Evolutionary conservation across 2,329 filamentous ascomycete genomes (phyloP).

Genomic region (Epichloe sibirici): DNA sequence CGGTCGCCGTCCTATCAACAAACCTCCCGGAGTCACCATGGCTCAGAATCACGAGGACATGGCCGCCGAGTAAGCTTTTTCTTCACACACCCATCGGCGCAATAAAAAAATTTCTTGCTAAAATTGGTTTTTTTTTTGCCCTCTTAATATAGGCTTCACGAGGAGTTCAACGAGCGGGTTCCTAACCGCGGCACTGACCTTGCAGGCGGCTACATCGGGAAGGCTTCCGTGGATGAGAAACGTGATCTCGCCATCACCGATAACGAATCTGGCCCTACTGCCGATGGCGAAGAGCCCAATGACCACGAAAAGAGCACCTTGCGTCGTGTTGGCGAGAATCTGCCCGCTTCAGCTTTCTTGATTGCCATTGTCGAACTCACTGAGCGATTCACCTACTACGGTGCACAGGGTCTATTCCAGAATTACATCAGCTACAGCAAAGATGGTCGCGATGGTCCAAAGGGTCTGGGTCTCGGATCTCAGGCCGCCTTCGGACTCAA

Average conservation of each 20-base stretch:
- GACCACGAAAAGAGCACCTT: slow-evolving; percentile 36
- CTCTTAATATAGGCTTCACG: slow-evolving; percentile 15
- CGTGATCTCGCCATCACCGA: slow-evolving; percentile 11
- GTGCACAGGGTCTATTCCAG: slow-evolving; percentile 40
- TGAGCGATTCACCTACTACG: slow-evolving; percentile 48
- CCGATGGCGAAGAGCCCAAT: slow-evolving; percentile 40
- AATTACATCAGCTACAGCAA: slow-evolving; percentile 35
- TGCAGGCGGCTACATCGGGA: slow-evolving; percentile 12
- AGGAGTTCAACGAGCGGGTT: slow-evolving; percentile 15
- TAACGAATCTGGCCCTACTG: slow-evolving; percentile 18
- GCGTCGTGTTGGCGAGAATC: slow-evolving; percentile 40
- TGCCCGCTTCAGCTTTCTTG: slow-evolving; percentile 42
- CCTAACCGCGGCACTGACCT: slow-evolving; percentile 14
- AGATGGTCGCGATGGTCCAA: slow-evolving; percentile 26
- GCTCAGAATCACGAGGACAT: slow-evolving; percentile 22
- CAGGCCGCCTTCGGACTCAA: slow-evolving; percentile 41
- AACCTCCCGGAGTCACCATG: slow-evolving; percentile 11
- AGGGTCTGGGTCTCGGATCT: slow-evolving; percentile 43
- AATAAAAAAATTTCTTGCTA: neutral
- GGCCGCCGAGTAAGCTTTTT: slow-evolving; percentile 19
- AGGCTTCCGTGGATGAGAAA: slow-evolving; percentile 13
- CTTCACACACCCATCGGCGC: neutral
- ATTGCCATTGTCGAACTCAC: slow-evolving; percentile 43
- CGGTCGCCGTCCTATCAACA: neutral
- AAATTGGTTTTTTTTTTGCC: neutral